A percentile compares a stretch with the other conserved stretches of the same genome.
Conservation (phyloP, 208 protist species). For the Trypanosoma avium region DNA sequence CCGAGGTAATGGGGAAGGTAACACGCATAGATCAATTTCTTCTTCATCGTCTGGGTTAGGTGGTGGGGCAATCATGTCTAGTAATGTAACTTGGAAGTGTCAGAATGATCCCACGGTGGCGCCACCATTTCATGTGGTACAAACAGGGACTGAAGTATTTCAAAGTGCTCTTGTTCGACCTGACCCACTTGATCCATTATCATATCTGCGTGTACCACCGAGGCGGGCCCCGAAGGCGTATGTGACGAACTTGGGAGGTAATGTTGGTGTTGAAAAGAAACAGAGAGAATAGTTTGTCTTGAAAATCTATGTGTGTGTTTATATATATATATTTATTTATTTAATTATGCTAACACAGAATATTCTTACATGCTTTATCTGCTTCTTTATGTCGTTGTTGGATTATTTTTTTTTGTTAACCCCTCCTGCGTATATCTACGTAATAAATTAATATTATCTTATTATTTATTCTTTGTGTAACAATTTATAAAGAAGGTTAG, state of each 20-base stretch:
- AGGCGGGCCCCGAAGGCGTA: conserved; percentile 47
- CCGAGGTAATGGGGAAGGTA: conserved; percentile 7
- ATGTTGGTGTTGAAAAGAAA: conserved; percentile 8
- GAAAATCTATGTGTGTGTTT: neutral
- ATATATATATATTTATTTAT: conserved; percentile 12
- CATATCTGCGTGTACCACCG: conserved; percentile 70
- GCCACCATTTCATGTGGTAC: conserved; percentile 67
- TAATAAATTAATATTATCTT: too few relatives aligned
- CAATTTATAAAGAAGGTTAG: too few relatives aligned
- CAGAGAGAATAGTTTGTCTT: neutral
- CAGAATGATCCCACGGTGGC: conserved; percentile 59
- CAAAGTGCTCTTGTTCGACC: conserved; percentile 59
- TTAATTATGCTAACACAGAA: too few relatives aligned
- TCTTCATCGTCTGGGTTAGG: neutral
- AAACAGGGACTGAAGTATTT: conserved; percentile 70
- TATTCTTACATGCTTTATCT: too few relatives aligned
- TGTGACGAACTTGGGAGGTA: conserved; percentile 68
- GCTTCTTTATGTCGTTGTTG: too few relatives aligned
- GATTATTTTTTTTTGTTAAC: too few relatives aligned
- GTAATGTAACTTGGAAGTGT: conserved; percentile 59
- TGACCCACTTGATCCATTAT: conserved; percentile 77
- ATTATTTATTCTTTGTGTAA: too few relatives aligned
- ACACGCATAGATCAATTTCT: neutral
- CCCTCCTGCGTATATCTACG: too few relatives aligned
- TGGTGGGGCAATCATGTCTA: neutral